Base-by-base conservation (phyloP, 1,284 basidiomycete species). In the Leccinum subspadiceum region DNA sequence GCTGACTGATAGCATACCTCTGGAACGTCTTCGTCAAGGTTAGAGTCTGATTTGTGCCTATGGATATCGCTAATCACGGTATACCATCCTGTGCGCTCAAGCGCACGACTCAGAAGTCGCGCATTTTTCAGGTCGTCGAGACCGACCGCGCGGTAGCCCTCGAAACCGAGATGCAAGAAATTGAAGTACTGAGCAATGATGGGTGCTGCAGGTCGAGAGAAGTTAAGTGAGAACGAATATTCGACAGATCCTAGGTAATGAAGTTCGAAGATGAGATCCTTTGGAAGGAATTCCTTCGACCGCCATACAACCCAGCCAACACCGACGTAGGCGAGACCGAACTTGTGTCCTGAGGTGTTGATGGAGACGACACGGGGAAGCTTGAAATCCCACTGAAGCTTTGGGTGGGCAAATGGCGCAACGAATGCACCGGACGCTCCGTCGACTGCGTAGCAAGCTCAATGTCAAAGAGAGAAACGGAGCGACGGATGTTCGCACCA, bases 181-280 rank as follows among this genome's bases (percentile, higher is more conserved):
- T 93, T 96, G 82, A 93, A 98, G 78, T 96, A 94, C 74, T 96
- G 94, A 1, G 87, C 92, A 54, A 98, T 88, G 70, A 98, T 91
- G 9, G 95, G 93, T 46, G 92, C 85, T 24, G 93, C 93, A 0
- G 93, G 94, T 8, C 95, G 86, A 49, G 92, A 94, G 75, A 98
- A 98, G 80, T 98, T 98, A 70, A 98, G 83, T 24, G 94, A 96
- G 80, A 96, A 98, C 0, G 89, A 83, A 63, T 84, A 85, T 65
- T 84, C 83, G 35, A 83, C 76, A 10, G 80, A 83, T 48, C 83
- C 84, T 29, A 86, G 78, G 73, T 93, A 94, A 74, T 96, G 94
- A 20, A 98, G 83, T 75, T 98, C 95, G 70, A 98, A 98, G 65
- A 97, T 90, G 63, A 96, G 84, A 63, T 94, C 92, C 72, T 94